Base-by-base conservation (phyloP, 805 yeast genomes). In the Millerozyma miso region DNA sequence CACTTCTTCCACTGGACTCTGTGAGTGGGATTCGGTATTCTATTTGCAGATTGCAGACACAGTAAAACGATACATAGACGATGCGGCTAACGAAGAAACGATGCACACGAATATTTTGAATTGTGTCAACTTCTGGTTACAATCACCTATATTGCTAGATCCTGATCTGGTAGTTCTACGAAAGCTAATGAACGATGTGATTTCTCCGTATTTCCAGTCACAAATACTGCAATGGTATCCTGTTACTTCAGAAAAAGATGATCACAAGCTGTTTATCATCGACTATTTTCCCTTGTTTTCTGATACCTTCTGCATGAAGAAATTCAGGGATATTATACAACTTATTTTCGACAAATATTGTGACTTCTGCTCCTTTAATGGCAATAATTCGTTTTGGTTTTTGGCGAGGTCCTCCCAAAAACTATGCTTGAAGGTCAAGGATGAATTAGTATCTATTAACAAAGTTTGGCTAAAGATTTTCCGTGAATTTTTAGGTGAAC, bases 1-100 rank as follows among this genome's bases (percentile, higher is more conserved):
- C 26, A 16, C 17, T 35, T 33, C 47, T 40, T 8, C 44, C 6
- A 34, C 19, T 23, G 13, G 17, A 3, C 16, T 45, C 19, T 34
- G 41, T 4, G 33, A 43, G 16, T 56, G 57, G 52, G 65, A 60
- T 45, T 51, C 58, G 0, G 29, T 55, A 33, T 18, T 60, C 1
- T 55, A 46, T 35, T 32, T 20, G 14, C 31, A 35, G 34, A 36
- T 49, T 36, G 15, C 19, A n/a, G 33, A 39, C 3, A 20, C 32
- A 20, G 19, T 41, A 14, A 31, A n/a, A 7, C 5, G 4, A 8
- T 20, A 38, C 13, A 39, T 41, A n/a, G 29, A 38, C 15, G 31
- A 31, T 4, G 31, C 18, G 8, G 12, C 18, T 6, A n/a, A 38
- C 3, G n/a, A 12, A 1, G 26, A 31, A 5, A 17, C 14, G 2